These are phyloP conservation scores for Syzygium aqueum DNA, from an alignment of 345 rosid species.

Conservation along the genomic window DNA sequence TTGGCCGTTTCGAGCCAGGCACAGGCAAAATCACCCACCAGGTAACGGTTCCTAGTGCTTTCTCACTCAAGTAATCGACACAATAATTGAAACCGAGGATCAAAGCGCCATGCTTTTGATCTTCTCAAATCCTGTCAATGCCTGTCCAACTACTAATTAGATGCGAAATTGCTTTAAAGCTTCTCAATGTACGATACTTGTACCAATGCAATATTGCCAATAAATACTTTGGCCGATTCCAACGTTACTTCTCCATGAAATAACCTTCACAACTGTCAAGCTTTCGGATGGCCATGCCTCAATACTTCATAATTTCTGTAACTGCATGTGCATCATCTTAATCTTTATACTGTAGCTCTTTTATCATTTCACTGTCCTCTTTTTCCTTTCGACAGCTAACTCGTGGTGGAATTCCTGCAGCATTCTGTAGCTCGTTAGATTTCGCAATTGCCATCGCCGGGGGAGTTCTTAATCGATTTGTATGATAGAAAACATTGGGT, in stretches of 20 bases:
- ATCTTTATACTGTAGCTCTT: background rate
- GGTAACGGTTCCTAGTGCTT: background rate
- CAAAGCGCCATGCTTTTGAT: background rate
- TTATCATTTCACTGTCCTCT: background rate
- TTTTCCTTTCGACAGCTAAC: background rate
- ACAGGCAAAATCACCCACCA: background rate
- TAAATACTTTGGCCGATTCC: background rate
- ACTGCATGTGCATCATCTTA: background rate
- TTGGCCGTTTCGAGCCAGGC: conserved; percentile 3
- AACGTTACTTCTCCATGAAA: background rate
- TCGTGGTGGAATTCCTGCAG: background rate
- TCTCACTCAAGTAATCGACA: background rate
- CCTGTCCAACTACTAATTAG: background rate
- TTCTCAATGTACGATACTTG: background rate
- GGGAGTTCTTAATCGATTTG: background rate
- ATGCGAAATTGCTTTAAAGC: background rate
- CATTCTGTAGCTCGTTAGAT: background rate
- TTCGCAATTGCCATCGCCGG: background rate
- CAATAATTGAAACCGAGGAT: background rate
- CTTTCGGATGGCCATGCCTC: background rate
- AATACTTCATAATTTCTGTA: background rate
- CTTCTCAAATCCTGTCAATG: background rate
- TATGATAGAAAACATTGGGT: background rate
- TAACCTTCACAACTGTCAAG: background rate
- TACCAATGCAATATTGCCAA: background rate